These are phyloP conservation scores for Raphanus raphanistrum DNA, from an alignment of 345 rosid genomes.

Conservation along the genomic window DNA sequence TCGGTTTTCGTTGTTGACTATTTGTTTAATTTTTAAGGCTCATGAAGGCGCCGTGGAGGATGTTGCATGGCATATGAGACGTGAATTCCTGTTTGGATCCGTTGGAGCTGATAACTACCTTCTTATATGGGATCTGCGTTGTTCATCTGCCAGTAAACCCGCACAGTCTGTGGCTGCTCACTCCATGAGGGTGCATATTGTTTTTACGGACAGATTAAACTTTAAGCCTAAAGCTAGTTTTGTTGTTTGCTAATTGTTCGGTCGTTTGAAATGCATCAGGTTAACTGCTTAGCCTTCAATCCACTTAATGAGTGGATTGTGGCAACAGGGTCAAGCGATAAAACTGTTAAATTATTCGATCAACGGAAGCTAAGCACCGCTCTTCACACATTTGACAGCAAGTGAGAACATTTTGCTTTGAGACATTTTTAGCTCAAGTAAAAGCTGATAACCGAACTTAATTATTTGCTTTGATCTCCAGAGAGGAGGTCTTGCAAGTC, in stretches of 20 bases:
- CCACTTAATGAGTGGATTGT: not conserved
- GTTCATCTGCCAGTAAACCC: not conserved
- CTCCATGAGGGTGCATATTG: not conserved
- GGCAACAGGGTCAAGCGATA: not conserved
- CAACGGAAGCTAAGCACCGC: not conserved
- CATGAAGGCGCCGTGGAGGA: not conserved
- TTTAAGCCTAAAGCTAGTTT: not conserved
- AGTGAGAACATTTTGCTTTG: not conserved
- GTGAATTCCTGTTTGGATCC: not conserved
- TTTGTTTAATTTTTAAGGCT: not conserved
- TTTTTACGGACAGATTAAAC: not conserved
- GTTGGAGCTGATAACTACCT: not conserved
- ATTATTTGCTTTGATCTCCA: not conserved
- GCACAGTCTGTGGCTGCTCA: not conserved
- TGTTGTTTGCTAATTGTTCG: not conserved
- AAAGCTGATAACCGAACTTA: not conserved
- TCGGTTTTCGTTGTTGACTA: not conserved
- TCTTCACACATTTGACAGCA: not conserved
- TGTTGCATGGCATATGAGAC: not conserved
- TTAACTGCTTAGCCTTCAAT: slow-evolving; percentile 2
- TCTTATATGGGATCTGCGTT: not conserved
- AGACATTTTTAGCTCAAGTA: not conserved
- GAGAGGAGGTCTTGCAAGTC: not conserved
- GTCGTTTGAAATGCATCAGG: not conserved
- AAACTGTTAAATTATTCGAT: not conserved